A percentile compares a stretch with the other conserved stretches of the same genome.
These are phyloP conservation scores for Hypoxylon rubiginosum DNA, from an alignment of 2,329 filamentous ascomycete genomes.

Conservation along the genomic window DNA sequence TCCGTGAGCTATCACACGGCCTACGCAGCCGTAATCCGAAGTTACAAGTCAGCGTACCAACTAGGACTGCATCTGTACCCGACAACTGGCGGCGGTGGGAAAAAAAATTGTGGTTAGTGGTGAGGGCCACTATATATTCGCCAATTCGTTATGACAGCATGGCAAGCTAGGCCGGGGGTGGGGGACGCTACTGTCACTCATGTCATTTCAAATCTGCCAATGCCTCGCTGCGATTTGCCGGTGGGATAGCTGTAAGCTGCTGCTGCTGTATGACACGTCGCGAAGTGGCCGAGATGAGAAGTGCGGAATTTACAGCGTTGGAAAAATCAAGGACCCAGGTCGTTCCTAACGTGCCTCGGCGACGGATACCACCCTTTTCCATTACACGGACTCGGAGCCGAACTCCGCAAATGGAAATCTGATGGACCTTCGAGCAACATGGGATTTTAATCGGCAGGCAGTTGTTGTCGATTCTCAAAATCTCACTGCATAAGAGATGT, in stretches of 20 bases:
- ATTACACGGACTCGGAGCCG: slow-evolving; percentile 44
- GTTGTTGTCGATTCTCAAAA: slow-evolving; percentile 42
- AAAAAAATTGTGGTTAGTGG: slow-evolving; percentile 27
- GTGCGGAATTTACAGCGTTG: slow-evolving; percentile 39
- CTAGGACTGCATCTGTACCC: slow-evolving; percentile 43
- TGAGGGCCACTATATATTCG: slow-evolving; percentile 39
- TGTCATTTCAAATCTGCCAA: slow-evolving; percentile 41
- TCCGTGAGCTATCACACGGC: slow-evolving; percentile 42
- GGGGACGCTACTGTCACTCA: slow-evolving; percentile 41
- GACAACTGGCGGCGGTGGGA: slow-evolving; percentile 35
- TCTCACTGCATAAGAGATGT: slow-evolving; percentile 44
- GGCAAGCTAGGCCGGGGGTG: slow-evolving; percentile 33
- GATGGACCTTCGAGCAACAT: slow-evolving; percentile 33
- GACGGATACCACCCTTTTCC: slow-evolving; percentile 41
- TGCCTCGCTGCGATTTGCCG: slow-evolving; percentile 40
- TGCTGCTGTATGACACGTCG: slow-evolving; percentile 48
- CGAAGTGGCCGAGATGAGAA: slow-evolving; percentile 44
- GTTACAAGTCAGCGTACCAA: slow-evolving; percentile 40
- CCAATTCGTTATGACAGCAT: slow-evolving; percentile 37
- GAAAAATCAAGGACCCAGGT: slow-evolving; percentile 32
- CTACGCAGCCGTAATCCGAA: slow-evolving; percentile 36
- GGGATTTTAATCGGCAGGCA: slow-evolving; percentile 41
- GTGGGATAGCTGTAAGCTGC: slow-evolving; percentile 44
- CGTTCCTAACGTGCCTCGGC: slow-evolving; percentile 26
- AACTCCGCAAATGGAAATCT: slow-evolving; percentile 43